Conservation (phyloP, 345 rosid genomes). For the Noccaea bulbosa region DNA sequence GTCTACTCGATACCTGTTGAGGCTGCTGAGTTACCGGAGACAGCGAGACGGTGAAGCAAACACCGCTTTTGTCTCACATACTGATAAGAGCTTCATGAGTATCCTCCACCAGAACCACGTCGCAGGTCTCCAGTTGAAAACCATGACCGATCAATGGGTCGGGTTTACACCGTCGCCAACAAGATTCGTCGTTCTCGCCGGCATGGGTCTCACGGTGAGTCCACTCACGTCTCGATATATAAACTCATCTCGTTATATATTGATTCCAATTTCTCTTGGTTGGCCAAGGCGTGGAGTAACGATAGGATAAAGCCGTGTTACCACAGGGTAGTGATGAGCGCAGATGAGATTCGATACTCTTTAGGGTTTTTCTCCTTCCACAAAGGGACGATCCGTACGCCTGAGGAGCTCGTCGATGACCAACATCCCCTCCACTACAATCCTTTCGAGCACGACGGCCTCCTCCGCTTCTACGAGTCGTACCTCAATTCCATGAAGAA, state of each 20-base stretch:
- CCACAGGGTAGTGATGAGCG: constrained; percentile 58
- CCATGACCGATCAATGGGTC: constrained; percentile 54
- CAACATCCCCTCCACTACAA: constrained; percentile 58
- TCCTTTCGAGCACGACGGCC: constrained; percentile 58
- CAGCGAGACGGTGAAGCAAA: constrained; percentile 46
- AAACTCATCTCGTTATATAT: too few relatives aligned
- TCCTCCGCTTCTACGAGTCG: constrained; percentile 52
- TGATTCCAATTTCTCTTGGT: neutral
- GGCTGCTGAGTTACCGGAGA: constrained; percentile 53
- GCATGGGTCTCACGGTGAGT: constrained; percentile 66
- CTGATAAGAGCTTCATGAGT: constrained; percentile 64
- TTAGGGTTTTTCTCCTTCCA: constrained; percentile 59
- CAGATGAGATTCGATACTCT: constrained; percentile 54
- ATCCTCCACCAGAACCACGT: constrained; percentile 66
- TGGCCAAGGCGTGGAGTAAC: constrained; percentile 69
- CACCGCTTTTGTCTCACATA: constrained; percentile 55
- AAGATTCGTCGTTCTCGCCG: constrained; percentile 59
- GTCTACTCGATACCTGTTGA: constrained; percentile 53
- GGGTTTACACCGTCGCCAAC: constrained; percentile 52
- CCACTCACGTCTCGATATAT: too few relatives aligned
- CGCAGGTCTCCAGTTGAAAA: constrained; percentile 54
- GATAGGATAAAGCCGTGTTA: constrained; percentile 58
- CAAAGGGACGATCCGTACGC: constrained; percentile 45
- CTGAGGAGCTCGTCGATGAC: constrained; percentile 60
- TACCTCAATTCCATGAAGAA: constrained; percentile 33